These are phyloP conservation scores for Chloromonas sp. DNA, from an alignment of 163 green algal genomes.

Conservation along the genomic window DNA sequence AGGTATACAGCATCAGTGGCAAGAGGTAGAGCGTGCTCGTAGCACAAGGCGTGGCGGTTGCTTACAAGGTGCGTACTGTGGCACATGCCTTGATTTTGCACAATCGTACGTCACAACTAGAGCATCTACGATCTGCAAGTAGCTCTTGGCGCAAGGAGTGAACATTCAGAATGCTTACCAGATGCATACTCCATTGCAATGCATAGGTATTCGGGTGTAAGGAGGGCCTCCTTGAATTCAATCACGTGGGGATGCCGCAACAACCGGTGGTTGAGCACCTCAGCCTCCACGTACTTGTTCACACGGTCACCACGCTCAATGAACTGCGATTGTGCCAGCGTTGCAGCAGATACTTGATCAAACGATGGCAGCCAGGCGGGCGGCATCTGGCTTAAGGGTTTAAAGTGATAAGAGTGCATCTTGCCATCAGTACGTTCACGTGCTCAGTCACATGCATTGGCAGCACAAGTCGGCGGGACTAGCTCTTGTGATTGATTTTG, in stretches of 20 bases:
- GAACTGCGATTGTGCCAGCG: not conserved
- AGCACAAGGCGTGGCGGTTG: too few relatives aligned
- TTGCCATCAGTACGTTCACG: not conserved
- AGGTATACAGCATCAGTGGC: too few relatives aligned
- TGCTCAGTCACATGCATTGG: not conserved
- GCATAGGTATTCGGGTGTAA: conserved; percentile 73
- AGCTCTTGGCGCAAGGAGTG: too few relatives aligned
- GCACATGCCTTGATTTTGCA: too few relatives aligned
- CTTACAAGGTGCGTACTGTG: too few relatives aligned
- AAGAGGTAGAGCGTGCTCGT: too few relatives aligned
- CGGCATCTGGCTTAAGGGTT: not conserved
- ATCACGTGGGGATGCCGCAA: conserved; percentile 90
- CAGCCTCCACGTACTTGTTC: conserved; percentile 77
- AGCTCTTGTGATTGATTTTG: too few relatives aligned
- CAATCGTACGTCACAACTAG: too few relatives aligned
- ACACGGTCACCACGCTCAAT: conserved; percentile 21
- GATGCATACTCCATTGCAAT: conserved; percentile 87
- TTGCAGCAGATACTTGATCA: not conserved
- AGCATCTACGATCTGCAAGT: too few relatives aligned
- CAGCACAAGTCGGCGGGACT: not conserved
- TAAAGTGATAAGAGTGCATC: not conserved
- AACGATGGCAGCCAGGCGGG: not conserved
- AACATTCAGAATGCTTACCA: not conserved
- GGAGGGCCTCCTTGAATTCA: conserved; percentile 86
- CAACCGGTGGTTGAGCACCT: conserved; percentile 85